These are phyloP conservation scores for Daldinia eschscholtzii DNA, from an alignment of 2,329 filamentous ascomycete species.

Conservation along the genomic window DNA sequence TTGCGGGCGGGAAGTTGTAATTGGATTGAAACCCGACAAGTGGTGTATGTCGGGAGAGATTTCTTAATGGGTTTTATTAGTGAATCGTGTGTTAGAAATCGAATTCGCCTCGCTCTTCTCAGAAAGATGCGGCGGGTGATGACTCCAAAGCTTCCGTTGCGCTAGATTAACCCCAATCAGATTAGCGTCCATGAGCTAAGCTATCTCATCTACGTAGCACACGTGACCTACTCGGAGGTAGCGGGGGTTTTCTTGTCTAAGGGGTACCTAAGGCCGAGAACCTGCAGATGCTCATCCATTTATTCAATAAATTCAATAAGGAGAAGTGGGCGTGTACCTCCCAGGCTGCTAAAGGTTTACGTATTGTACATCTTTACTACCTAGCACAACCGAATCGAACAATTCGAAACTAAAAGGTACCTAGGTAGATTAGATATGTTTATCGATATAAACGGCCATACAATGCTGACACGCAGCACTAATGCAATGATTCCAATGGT, in stretches of 20 bases:
- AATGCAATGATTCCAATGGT: background rate
- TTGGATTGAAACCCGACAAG: background rate
- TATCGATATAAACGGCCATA: background rate
- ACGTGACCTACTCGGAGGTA: constrained; percentile 32
- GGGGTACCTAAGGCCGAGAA: background rate
- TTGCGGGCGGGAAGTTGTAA: constrained; percentile 5
- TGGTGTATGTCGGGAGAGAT: constrained; percentile 7
- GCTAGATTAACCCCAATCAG: constrained; percentile 35
- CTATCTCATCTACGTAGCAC: constrained; percentile 1
- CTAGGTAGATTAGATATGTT: background rate
- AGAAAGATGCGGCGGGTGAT: constrained; percentile 42
- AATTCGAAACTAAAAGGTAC: background rate
- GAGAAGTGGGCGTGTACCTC: background rate
- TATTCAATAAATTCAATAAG: background rate
- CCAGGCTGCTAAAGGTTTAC: background rate
- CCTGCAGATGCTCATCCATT: background rate
- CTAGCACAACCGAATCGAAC: background rate
- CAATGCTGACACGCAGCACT: background rate
- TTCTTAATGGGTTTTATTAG: constrained; percentile 7
- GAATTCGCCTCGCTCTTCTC: constrained; percentile 41
- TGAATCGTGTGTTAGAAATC: constrained; percentile 24
- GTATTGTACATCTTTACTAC: background rate
- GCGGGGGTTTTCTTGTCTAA: constrained; percentile 9
- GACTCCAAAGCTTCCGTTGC: constrained; percentile 42
- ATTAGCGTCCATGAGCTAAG: constrained; percentile 28